phyloP scores from a whole-genome alignment of 2,329 filamentous ascomycete species.

The Daldinia eschscholtzii region DNA sequence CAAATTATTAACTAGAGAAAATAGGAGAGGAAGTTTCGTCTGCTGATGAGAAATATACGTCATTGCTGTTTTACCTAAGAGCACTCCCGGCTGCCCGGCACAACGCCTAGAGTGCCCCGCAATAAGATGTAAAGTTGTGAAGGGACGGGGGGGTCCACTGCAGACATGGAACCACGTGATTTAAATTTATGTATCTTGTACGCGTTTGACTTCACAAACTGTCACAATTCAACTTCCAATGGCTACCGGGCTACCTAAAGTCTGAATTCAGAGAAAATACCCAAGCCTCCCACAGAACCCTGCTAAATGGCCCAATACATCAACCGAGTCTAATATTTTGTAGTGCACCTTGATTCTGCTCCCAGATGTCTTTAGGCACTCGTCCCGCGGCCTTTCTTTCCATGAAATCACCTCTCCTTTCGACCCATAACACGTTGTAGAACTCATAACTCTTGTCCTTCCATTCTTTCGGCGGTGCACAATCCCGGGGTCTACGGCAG shows the following conservation, averaged over 20 bases:
- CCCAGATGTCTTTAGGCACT: background rate
- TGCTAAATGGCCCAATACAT: too few species aligned
- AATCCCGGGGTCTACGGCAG: background rate
- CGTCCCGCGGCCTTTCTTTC: background rate
- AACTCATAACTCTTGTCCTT: background rate
- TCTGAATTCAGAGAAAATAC: too few species aligned
- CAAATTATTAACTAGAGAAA: background rate
- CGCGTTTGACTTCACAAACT: background rate
- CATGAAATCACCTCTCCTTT: background rate
- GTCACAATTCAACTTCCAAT: background rate
- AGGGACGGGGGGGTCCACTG: background rate
- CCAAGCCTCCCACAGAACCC: too few species aligned
- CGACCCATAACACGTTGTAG: slow-evolving; percentile 5
- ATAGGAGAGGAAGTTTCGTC: slow-evolving; percentile 1
- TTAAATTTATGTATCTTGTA: background rate
- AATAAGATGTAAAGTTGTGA: background rate
- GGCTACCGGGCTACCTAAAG: too few species aligned
- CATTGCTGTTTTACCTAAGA: slow-evolving; percentile 22
- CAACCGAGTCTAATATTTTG: background rate
- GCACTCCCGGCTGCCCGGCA: slow-evolving; percentile 3
- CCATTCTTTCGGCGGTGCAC: background rate
- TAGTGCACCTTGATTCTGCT: background rate
- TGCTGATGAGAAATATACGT: slow-evolving; percentile 15
- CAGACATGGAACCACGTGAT: background rate
- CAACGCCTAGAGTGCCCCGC: background rate